A percentile compares a stretch with the other conserved stretches of the same genome.
These are phyloP conservation scores for Mycena alexandri DNA, from an alignment of 768 basidiomycete species.

Conservation along the genomic window DNA sequence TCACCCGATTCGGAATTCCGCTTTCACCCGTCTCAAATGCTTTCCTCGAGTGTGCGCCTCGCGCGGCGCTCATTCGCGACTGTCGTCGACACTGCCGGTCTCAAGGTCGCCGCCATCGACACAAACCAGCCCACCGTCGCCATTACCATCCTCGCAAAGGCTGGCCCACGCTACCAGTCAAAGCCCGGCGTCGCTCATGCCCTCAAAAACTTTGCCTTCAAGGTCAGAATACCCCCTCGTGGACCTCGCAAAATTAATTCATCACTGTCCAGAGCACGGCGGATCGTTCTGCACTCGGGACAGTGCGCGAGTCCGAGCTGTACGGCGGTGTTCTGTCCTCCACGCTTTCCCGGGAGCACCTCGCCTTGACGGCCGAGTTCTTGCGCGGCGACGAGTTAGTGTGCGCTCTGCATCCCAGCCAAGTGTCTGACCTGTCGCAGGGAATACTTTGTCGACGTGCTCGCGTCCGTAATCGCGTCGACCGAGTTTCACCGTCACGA, in stretches of 20 bases:
- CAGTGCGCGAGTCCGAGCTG: constrained; percentile 92
- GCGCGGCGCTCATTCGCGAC: constrained; percentile 79
- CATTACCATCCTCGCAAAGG: constrained; percentile 93
- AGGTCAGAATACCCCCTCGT: constrained; percentile 68
- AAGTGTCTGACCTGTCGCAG: constrained; percentile 54
- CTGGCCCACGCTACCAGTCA: constrained; percentile 89
- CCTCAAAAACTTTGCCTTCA: constrained; percentile 99
- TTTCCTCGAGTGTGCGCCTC: constrained; percentile 36
- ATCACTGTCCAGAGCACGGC: constrained; percentile 75
- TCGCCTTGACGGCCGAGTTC: constrained; percentile 95
- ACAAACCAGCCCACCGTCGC: constrained; percentile 85
- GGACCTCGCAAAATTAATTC: neutral
- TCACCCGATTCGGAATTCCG: too few species aligned
- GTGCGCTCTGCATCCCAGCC: constrained; percentile 1
- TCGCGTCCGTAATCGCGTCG: constrained; percentile 86
- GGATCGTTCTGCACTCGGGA: constrained; percentile 89
- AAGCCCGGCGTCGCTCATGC: constrained; percentile 93
- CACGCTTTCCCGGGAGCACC: constrained; percentile 87
- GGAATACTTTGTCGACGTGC: constrained; percentile 89
- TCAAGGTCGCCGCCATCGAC: constrained; percentile 91
- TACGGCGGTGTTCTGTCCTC: constrained; percentile 93
- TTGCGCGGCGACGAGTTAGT: constrained; percentile 96
- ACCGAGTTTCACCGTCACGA: constrained; percentile 86
- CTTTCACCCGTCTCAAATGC: constrained; percentile 18
- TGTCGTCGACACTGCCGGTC: constrained; percentile 80